phyloP scores from a whole-genome alignment of 2,329 filamentous ascomycete genomes.

The Botrytis squamosa region DNA sequence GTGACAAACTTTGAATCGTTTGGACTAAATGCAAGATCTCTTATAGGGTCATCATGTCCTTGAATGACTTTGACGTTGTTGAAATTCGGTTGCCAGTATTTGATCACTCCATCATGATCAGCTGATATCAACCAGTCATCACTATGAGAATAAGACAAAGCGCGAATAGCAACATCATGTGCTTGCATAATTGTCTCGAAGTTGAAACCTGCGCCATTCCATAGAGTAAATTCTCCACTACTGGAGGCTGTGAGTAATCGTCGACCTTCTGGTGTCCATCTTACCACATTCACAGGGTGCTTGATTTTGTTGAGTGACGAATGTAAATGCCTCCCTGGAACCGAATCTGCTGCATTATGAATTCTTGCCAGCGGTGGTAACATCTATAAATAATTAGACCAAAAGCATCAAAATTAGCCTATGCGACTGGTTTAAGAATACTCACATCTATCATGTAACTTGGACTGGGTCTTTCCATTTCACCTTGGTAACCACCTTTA shows the following conservation, averaged over 20 bases:
- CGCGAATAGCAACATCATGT: slow-evolving; percentile 83
- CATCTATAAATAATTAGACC: slow-evolving; percentile 57
- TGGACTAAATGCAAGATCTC: slow-evolving; percentile 89
- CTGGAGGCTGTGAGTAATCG: slow-evolving; percentile 89
- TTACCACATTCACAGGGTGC: slow-evolving; percentile 93
- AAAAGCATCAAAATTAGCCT: not conserved
- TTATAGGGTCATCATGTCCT: slow-evolving; percentile 84
- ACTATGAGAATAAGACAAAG: slow-evolving; percentile 85
- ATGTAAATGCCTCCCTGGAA: slow-evolving; percentile 93
- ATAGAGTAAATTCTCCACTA: slow-evolving; percentile 95
- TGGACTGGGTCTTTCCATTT: slow-evolving; percentile 78
- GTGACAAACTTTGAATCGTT: slow-evolving; percentile 96
- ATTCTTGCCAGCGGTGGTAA: slow-evolving; percentile 77
- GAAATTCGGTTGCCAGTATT: slow-evolving; percentile 99
- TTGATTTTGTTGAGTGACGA: slow-evolving; percentile 99
- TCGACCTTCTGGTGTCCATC: slow-evolving; percentile 95
- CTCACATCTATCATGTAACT: slow-evolving; percentile 89
- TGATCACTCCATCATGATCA: slow-evolving; percentile 91
- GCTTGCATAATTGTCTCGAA: slow-evolving; percentile 99
- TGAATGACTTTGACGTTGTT: slow-evolving; percentile 97
- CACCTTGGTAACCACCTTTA: slow-evolving; percentile 67
- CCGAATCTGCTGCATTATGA: slow-evolving; percentile 75
- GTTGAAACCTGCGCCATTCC: slow-evolving; percentile 99
- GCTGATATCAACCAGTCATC: slow-evolving; percentile 97
- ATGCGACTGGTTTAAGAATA: slow-evolving; percentile 25